Evolutionary conservation across 1,139 yeast genomes (phyloP), one percentile per base, ranked within the genome.

Genomic region (Diutina catenulata): DNA sequence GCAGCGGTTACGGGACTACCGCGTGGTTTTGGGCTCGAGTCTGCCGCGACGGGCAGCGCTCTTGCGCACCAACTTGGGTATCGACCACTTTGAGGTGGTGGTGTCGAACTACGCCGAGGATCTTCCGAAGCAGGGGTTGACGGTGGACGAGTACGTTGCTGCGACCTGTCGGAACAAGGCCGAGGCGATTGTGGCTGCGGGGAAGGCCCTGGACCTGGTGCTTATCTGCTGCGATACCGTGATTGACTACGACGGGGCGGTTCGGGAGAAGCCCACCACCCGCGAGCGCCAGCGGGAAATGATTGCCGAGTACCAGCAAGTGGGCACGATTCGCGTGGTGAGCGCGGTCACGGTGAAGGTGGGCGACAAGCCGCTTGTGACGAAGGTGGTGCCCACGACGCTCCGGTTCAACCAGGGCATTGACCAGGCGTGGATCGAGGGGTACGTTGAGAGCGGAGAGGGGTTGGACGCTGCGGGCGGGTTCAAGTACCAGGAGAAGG

Each of bases 401-500:
- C 47, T 66, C 16, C 37, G 36, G 9, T 64, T 64, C 41, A 58
- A 59, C 40, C 44, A 53, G 1, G 48, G 56, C 3, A 53, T 76
- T 11, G 64, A 75, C 1, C 76, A 75, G 43, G 73, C 65, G 14
- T 59, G 78, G 27, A 53, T 88, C 3, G 49, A 68, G 27, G 62
- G 65, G 13, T 91, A 88, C 53, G 78, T 83, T 9, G 68, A 67
- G 1, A 61, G 77, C 2, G 80, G 71, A 21, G 97, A 88, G 53
- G 98, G 93, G 0, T 43, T 66, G 5, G 68, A 72, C 32, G 96
- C 83, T 1, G 96, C 97, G 1, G 98, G 96, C 6, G 98, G 98
- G 1, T 87, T 86, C 59, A 80, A 79, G 48, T 80, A 80, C 43
- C 97, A 91, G 55, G 83, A 78, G 2, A 52, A 53, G 14, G 88